Evolutionary conservation across 345 rosid genomes (phyloP).

Genomic region (Corchorus olitorius): DNA sequence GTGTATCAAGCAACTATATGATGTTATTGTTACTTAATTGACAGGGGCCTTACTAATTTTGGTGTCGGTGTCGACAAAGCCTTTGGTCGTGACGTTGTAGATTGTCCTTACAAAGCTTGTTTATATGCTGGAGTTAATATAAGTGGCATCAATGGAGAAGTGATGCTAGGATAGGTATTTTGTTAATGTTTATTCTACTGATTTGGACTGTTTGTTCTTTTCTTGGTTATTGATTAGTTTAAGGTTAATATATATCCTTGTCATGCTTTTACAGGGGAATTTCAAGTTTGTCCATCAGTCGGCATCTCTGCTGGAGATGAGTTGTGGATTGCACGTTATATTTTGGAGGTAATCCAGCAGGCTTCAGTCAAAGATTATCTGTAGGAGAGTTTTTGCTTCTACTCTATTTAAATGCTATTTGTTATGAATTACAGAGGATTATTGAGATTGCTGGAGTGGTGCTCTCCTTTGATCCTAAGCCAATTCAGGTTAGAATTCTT

Average conservation of each 20-base stretch:
- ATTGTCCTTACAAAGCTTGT: conserved; percentile 94
- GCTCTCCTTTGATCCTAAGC: conserved; percentile 88
- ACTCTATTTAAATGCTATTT: neutral
- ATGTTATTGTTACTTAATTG: neutral
- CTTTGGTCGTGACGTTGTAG: conserved; percentile 88
- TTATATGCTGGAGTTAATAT: conserved; percentile 84
- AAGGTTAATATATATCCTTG: conserved; percentile 12
- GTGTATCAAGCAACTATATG: too few relatives aligned
- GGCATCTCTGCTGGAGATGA: conserved; percentile 93
- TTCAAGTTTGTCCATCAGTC: conserved; percentile 87
- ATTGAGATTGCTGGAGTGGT: conserved; percentile 94
- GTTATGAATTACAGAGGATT: conserved; percentile 68
- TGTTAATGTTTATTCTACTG: neutral
- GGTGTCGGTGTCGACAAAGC: conserved; percentile 85
- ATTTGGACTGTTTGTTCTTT: neutral
- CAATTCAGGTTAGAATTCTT: too few relatives aligned
- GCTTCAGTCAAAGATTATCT: neutral
- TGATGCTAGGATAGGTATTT: conserved; percentile 99
- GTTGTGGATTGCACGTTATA: conserved; percentile 93
- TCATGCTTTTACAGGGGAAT: conserved; percentile 68
- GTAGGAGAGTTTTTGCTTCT: neutral
- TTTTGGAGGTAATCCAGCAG: conserved; percentile 67
- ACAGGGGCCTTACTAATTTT: conserved; percentile 97
- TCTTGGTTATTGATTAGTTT: neutral
- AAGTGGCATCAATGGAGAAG: conserved; percentile 93